Base-by-base conservation (phyloP, 2,329 filamentous ascomycete genomes). In the Sporothrix pseudoabietina region DNA sequence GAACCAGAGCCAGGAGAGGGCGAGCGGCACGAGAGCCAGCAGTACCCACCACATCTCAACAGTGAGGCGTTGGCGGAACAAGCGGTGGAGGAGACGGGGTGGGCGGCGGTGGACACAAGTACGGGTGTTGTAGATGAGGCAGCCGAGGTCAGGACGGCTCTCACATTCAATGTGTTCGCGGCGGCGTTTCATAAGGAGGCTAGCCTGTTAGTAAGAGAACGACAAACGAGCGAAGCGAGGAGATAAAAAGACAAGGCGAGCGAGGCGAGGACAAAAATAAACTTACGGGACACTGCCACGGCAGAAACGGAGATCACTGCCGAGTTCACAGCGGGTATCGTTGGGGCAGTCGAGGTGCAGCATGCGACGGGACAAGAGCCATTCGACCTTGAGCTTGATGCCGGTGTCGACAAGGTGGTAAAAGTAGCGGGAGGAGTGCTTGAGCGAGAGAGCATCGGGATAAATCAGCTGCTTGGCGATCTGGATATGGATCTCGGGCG, bases 391-490 rank as follows among this genome's bases (percentile, higher is more conserved):
- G 61, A 92, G 83, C 39, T 84, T 80, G 41, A 92, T 83, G 49
- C 89, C 89, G 0, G 91, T 93, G 79, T 90, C 85, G 75, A 92
- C 89, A 1, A 92, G 80, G 66, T 80, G 77, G 81, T 89, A 90
- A 79, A 93, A 90, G 78, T 91, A 85, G 73, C 85, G 85, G 78
- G 82, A 89, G 26, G 87, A 87, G 78, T 92, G 90, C 78, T 92
- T 92, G 19, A 93, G 82, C 0, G 90, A 90, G 0, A 93, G 84
- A 0, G 91, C 91, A 75, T 93, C 91, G 0, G 91, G 91, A 75
- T 93, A 93, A 44, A 86, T 86, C 74, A 93, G 87, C 71, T 87
- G 83, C 12, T 84, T 79, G 44, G 87, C 83, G 72, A 93, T 89
- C 69, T 88, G 84, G 1, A 91, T 79, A 76, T 92, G 91, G n/a